Evolutionary conservation across 164 flowering plant genomes (phyloP).

Genomic region (Berberis thunbergii): DNA sequence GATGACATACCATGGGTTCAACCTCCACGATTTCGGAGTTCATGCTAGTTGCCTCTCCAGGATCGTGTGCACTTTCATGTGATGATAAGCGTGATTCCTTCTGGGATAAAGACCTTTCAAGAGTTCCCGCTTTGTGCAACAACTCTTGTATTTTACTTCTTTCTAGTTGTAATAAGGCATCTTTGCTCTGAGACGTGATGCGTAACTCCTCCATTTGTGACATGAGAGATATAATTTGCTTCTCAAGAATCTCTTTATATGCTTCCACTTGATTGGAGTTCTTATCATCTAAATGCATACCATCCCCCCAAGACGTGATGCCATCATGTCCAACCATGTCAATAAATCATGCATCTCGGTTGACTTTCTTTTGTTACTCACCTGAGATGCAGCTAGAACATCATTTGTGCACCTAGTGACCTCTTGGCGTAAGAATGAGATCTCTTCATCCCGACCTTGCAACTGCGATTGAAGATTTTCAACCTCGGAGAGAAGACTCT

Average conservation of each 20-base stretch:
- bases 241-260: constrained; percentile 45
- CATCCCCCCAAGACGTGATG: constrained; percentile 33
- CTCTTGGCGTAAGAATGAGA: constrained; percentile 92
- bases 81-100: constrained; percentile 55
- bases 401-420: constrained; percentile 91
- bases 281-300: constrained; percentile 24
- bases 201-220: constrained; percentile 59
- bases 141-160: constrained; percentile 58
- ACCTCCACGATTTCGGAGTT: constrained; percentile 58
- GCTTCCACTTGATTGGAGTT: constrained; percentile 20
- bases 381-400: constrained; percentile 59
- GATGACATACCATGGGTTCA: constrained; percentile 63
- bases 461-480: constrained; percentile 84
- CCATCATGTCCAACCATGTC: constrained; percentile 48
- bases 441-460: constrained; percentile 76
- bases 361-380: constrained; percentile 38
- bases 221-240: constrained; percentile 39
- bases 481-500: constrained; percentile 71
- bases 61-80: constrained; percentile 38
- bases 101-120: constrained; percentile 56
- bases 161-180: constrained; percentile 52
- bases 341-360: constrained; percentile 48
- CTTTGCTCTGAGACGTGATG: constrained; percentile 42
- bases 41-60: constrained; percentile 24
- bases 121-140: constrained; percentile 34